Percentiles rank a stretch among this genome's conserved stretches.
Evolutionary conservation across 805 yeast species (phyloP).

Genomic region (Candida stauntonica): DNA sequence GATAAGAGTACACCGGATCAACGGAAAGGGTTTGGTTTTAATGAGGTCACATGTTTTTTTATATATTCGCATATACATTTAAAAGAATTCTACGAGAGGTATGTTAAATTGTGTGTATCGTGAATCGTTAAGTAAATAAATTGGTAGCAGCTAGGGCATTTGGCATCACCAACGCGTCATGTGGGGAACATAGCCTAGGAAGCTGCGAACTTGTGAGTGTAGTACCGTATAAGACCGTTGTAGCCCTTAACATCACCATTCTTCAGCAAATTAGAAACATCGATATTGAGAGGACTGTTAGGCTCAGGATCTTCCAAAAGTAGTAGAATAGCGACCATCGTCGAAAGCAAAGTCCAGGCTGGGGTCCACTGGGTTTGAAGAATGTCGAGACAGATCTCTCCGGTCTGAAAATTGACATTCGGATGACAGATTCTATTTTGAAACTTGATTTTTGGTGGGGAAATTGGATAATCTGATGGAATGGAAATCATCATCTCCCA

Average conservation of each 20-base stretch:
- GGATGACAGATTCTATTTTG: slow-evolving; percentile 40
- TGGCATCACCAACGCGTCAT: too few species aligned
- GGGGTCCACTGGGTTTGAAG: slow-evolving; percentile 65
- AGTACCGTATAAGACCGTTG: slow-evolving; percentile 38
- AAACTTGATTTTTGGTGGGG: slow-evolving; percentile 55
- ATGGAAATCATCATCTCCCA: slow-evolving; percentile 48
- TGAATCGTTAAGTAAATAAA: too few species aligned
- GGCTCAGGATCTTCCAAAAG: slow-evolving; percentile 65
- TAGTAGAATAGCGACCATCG: slow-evolving; percentile 53
- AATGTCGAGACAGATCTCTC: slow-evolving; percentile 70
- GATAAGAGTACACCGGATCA: too few species aligned
- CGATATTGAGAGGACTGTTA: slow-evolving; percentile 66
- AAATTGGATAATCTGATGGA: slow-evolving; percentile 48
- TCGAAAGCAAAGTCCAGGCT: slow-evolving; percentile 59
- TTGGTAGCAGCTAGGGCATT: too few species aligned
- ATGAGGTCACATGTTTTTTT: not conserved
- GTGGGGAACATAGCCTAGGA: too few species aligned
- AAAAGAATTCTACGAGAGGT: not conserved
- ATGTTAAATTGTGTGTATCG: too few species aligned
- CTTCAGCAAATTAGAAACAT: slow-evolving; percentile 57
- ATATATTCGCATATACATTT: not conserved
- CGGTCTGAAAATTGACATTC: slow-evolving; percentile 46
- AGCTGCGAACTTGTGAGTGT: slow-evolving; percentile 28
- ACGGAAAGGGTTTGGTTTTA: too few species aligned
- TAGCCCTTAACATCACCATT: slow-evolving; percentile 43